A percentile compares a stretch with the other conserved stretches of the same genome.
Evolutionary conservation across 306 rosid species (phyloP).

Genomic region (Erythrophleum fordii): DNA sequence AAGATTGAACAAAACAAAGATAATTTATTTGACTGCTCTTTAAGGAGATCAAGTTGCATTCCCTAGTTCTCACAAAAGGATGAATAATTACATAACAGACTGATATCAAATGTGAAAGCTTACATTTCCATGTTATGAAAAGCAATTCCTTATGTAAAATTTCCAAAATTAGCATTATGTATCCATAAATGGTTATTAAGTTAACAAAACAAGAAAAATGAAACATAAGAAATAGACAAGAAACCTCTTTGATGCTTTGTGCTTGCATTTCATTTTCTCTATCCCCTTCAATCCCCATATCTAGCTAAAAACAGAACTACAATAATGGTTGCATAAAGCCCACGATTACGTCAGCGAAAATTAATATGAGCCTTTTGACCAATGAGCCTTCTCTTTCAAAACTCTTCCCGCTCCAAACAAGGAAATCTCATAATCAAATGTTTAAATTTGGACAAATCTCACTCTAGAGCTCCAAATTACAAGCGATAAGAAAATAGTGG

Average conservation of each 20-base stretch:
- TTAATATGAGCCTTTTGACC: constrained; percentile 54
- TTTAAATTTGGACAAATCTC: constrained; percentile 1
- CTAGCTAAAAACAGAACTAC: constrained; percentile 49
- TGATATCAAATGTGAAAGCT: constrained; percentile 42
- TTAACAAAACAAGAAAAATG: constrained; percentile 31
- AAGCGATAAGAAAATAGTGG: not conserved
- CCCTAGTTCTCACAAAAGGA: constrained; percentile 32
- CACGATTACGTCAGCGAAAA: constrained; percentile 43
- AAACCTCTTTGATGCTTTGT: constrained; percentile 80
- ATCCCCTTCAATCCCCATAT: constrained; percentile 63
- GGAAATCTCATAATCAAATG: not conserved
- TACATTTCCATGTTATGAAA: constrained; percentile 39
- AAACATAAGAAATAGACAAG: constrained; percentile 17
- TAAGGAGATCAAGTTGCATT: constrained; percentile 14
- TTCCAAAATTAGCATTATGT: constrained; percentile 23
- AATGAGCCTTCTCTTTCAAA: constrained; percentile 46
- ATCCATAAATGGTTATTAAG: constrained; percentile 31
- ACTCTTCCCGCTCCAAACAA: constrained; percentile 32
- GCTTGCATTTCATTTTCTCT: constrained; percentile 49
- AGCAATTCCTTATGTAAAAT: constrained; percentile 33
- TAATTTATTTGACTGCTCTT: constrained; percentile 16
- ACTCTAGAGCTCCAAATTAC: not conserved
- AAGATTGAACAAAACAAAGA: constrained; percentile 37
- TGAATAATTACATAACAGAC: constrained; percentile 14
- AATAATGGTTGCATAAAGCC: constrained; percentile 41